Evolutionary conservation across 306 rosid species (phyloP), one percentile per base, ranked within the genome.

Genomic region (Parietaria judaica): DNA sequence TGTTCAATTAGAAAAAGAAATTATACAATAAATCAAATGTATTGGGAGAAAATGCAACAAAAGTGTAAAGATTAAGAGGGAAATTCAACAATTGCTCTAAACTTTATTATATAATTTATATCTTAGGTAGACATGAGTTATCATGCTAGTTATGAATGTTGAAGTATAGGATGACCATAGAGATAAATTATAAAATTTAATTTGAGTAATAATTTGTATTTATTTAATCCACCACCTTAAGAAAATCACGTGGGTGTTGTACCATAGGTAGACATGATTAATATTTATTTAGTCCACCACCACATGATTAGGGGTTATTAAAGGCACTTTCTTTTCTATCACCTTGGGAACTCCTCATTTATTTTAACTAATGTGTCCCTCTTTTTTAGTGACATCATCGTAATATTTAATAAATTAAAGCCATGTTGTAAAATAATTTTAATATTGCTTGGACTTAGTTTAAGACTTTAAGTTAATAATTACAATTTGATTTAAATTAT

Each of bases 211-310:
- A 14, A 23, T 23, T 23, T 23, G 31, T 23, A 23, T 58, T 67
- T 34, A 73, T 81, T 36, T 64, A 70, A 68, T 54, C 71, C 61
- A 47, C 51, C 14, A 10, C 60, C 68, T 66, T 55, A 62, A 70
- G 66, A 83, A 78, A 79, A 79, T 80, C 94, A 88, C 96, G 83
- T 85, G 96, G 86, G 87, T 83, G 61, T 81, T 66, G 79, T 68
- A 63, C 50, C 14, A 69, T 55, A 51, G 82, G 84, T 23, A 23
- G 31, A 23, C 31, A 23, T 23, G 31, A 23, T 23, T 23, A 23
- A 23, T 23, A 23, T 23, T 23, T 23, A 23, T 23, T 23, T 23
- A 23, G 2, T 23, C 31, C 31, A 64, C 16, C 84, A 78, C 78
- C 66, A 50, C 58, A 35, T 31, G 51, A 77, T 61, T 82, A 74